These are phyloP conservation scores for Camellia granthamiana DNA, from an alignment of 148 eudicot species.

Conservation along the genomic window DNA sequence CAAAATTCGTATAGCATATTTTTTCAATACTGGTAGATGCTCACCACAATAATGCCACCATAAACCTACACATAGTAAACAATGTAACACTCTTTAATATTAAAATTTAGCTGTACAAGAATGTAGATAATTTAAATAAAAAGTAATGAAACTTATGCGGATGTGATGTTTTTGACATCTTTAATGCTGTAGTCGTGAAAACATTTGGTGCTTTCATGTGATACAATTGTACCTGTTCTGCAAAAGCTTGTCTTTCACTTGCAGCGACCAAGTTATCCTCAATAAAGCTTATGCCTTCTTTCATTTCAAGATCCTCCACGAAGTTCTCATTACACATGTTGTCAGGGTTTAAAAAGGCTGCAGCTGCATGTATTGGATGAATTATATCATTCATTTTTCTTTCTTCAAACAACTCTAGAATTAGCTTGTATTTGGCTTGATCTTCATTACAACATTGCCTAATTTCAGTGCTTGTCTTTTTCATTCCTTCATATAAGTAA, in stretches of 20 bases:
- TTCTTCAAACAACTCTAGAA: neutral
- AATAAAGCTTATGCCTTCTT: neutral
- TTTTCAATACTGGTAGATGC: neutral
- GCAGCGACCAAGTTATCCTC: neutral
- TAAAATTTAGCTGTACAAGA: neutral
- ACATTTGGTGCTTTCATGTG: neutral
- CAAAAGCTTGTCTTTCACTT: neutral
- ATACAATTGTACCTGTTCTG: neutral
- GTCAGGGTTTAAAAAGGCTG: neutral
- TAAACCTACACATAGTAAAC: neutral
- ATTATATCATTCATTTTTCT: neutral
- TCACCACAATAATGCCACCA: slow-evolving; percentile 15
- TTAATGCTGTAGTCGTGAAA: neutral
- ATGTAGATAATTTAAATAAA: neutral
- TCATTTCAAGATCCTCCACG: neutral
- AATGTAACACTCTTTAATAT: neutral
- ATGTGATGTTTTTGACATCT: neutral
- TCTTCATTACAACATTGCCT: neutral
- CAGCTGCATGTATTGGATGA: slow-evolving; percentile 1
- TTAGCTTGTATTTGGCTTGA: neutral
- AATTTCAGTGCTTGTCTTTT: neutral
- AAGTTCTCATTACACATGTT: neutral
- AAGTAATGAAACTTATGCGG: neutral
- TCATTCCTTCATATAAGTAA: neutral
- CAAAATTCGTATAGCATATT: neutral